A percentile compares a stretch with the other conserved stretches of the same genome.
These are phyloP conservation scores for Penicillium sp. DNA, from an alignment of 2,329 filamentous ascomycete genomes.

Conservation along the genomic window DNA sequence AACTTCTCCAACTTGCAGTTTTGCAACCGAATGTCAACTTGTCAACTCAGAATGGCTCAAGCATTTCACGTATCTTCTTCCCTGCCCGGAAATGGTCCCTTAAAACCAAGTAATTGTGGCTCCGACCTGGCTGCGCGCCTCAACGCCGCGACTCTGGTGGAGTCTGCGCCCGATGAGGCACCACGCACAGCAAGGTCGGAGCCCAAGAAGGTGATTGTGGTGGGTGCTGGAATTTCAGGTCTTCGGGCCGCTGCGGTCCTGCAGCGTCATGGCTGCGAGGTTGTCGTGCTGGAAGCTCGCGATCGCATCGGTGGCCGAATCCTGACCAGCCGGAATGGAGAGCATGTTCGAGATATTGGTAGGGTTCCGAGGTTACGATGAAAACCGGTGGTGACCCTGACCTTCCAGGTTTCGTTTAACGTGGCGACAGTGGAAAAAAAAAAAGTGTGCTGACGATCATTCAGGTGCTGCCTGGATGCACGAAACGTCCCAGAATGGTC, in stretches of 20 bases:
- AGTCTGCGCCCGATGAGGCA: slow-evolving; percentile 22
- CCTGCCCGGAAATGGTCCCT: slow-evolving; percentile 13
- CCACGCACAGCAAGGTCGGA: slow-evolving; percentile 20
- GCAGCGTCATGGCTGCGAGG: slow-evolving; percentile 34
- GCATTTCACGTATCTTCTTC: slow-evolving; percentile 23
- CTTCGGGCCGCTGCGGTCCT: slow-evolving; percentile 37
- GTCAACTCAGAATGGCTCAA: slow-evolving; percentile 32
- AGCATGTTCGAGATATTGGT: slow-evolving; percentile 41
- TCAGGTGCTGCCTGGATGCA: slow-evolving; percentile 48
- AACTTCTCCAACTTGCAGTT: neutral
- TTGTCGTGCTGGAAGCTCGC: slow-evolving; percentile 36
- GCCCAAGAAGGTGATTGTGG: slow-evolving; percentile 30
- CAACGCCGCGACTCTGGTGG: slow-evolving; percentile 18
- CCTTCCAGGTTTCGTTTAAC: neutral
- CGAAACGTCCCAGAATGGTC: slow-evolving; percentile 47
- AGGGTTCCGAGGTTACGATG: slow-evolving; percentile 15
- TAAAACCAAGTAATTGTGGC: slow-evolving; percentile 28
- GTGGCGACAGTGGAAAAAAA: no score
- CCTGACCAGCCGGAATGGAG: slow-evolving; percentile 38
- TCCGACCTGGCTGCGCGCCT: slow-evolving; percentile 21
- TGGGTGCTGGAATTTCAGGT: slow-evolving; percentile 39
- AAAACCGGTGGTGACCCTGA: neutral
- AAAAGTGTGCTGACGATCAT: neutral
- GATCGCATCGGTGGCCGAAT: slow-evolving; percentile 41
- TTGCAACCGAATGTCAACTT: slow-evolving; percentile 27